A percentile compares a stretch with the other conserved stretches of the same genome.
Conservation (phyloP, 148 eudicot genomes). For the Rhododendron mucronatum region DNA sequence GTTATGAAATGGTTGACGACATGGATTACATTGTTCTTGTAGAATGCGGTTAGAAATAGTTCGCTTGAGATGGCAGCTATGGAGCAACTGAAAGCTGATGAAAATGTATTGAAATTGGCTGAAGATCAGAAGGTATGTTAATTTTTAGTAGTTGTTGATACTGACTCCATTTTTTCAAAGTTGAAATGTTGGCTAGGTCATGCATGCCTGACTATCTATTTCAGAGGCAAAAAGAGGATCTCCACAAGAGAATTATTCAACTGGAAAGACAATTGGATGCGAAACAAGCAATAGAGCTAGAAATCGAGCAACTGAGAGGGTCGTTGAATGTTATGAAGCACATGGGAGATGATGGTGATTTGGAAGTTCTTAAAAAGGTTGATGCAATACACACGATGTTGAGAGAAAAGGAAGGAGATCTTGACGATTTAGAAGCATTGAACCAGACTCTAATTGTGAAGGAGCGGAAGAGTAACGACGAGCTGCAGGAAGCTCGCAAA, state of each 20-base stretch:
- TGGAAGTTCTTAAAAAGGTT: conserved; percentile 66
- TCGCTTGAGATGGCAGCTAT: conserved; percentile 61
- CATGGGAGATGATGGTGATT: conserved; percentile 70
- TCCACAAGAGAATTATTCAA: conserved; percentile 60
- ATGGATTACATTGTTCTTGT: conserved; percentile 17
- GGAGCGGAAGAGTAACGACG: conserved; percentile 85
- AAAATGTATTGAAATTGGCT: conserved; percentile 66
- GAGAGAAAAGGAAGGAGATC: conserved; percentile 75
- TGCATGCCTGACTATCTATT: conserved; percentile 1
- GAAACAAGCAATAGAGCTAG: conserved; percentile 80
- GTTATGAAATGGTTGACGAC: conserved; percentile 13
- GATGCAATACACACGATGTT: conserved; percentile 48
- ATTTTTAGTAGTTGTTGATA: not conserved
- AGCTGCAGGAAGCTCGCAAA: conserved; percentile 90
- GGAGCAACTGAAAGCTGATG: conserved; percentile 76
- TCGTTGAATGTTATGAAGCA: conserved; percentile 69
- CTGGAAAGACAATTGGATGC: conserved; percentile 77
- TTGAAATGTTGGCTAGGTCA: not conserved
- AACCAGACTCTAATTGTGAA: conserved; percentile 77
- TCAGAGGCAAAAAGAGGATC: conserved; percentile 77
- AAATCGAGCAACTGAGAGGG: conserved; percentile 74
- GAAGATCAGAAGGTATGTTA: conserved; percentile 72
- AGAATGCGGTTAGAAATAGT: conserved; percentile 65
- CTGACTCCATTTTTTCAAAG: not conserved
- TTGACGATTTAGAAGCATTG: conserved; percentile 55